Base-by-base conservation (phyloP, 352 stramenopile genomes). In the Phytophthora agathidicida region DNA sequence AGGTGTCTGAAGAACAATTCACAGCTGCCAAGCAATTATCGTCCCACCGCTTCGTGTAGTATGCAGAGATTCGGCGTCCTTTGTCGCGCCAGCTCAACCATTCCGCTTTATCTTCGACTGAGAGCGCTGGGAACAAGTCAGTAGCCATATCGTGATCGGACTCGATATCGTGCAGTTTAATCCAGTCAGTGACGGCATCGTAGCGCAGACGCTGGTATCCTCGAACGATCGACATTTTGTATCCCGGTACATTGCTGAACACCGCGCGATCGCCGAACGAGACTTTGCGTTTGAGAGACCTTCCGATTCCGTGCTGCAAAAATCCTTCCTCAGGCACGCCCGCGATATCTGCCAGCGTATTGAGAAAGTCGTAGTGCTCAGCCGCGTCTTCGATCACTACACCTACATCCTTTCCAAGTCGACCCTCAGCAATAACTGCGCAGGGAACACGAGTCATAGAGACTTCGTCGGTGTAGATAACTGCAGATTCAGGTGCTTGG, bases 331-430 rank as follows among this genome's bases (percentile, higher is more conserved):
- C 23, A 8, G 79, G 79, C 0, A 88, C 57, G 2, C 80, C 80
- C 2, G 80, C 71, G 30, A 89, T 83, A 28, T 89, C 80, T 1
- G 77, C 75, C 8, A 89, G 41, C 2, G 80, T 89, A 33, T 88
- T 88, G 43, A 89, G 71, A 20, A 76, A 60, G 32, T 89, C 80
- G 24, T 86, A 84, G 11, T 89, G 77, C 9, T 73, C 73, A 2
- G 67, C 67, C 0, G 55, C 60, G 26, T 83, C 72, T 11, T 83
- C 67, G 6, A 86, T 65, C 16, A 83, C 39, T 1, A 68, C 41
- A 0, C 80, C 80, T 3, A 54, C 68, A 35, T 56, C 56, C 3
- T 66, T 44, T 13, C 73, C 73, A 0, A 89, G 55, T 26, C 80
- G 65, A 0, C 77, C 77, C 30, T 89, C 63, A 9, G 80, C 80